These are phyloP conservation scores for Protomyces gravidus DNA, from an alignment of 1,139 yeast species.

Conservation along the genomic window DNA sequence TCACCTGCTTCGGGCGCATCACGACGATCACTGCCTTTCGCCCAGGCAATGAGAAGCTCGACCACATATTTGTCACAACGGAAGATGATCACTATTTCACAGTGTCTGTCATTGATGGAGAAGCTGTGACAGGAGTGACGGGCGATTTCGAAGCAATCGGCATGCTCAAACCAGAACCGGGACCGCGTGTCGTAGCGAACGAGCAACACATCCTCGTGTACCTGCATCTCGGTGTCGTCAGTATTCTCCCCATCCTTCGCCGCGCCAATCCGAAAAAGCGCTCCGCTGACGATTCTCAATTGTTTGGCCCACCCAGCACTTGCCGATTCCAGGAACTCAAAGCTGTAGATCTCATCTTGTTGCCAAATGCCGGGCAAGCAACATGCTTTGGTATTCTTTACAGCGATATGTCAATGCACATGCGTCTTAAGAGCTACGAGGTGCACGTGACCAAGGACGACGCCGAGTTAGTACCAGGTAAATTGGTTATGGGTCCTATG, in stretches of 20 bases:
- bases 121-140: constrained; percentile 24
- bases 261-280: constrained; percentile 11
- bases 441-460: constrained; percentile 26
- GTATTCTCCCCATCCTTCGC: constrained; percentile 32
- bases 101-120: constrained; percentile 25
- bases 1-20: constrained; percentile 31
- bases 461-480: constrained; percentile 10
- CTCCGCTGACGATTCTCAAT: constrained; percentile 15
- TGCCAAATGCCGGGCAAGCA: constrained; percentile 16
- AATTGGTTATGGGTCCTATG: constrained; percentile 17
- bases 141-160: constrained; percentile 32
- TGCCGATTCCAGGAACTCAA: constrained; percentile 34
- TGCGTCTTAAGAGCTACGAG: constrained; percentile 35
- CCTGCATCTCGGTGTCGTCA: constrained; percentile 33
- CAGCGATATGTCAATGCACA: constrained; percentile 32
- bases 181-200: constrained; percentile 32
- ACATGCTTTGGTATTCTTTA: constrained; percentile 34
- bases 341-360: constrained; percentile 32
- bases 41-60: constrained; percentile 13
- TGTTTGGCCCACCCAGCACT: constrained; percentile 30
- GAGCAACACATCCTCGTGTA: constrained; percentile 32
- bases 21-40: constrained; percentile 25
- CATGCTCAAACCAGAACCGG: constrained; percentile 32
- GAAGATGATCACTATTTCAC: constrained; percentile 34
- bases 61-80: constrained; percentile 33